A percentile compares a stretch with the other conserved stretches of the same genome.
phyloP scores from a whole-genome alignment of 108 stramenopile genomes.

The Asterionellopsis glacialis region DNA sequence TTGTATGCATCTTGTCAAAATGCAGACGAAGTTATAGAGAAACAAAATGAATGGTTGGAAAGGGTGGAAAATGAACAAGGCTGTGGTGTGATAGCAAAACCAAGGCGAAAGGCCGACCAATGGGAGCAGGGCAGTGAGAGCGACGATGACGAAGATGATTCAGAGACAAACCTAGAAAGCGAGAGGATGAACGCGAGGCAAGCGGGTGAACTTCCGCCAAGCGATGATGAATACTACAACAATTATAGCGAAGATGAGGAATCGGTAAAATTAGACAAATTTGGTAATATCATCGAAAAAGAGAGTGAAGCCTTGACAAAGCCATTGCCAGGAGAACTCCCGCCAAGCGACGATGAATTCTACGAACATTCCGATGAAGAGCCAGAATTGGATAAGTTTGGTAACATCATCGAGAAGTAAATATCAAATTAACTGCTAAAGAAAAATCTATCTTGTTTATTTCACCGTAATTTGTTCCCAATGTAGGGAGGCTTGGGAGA shows the following conservation, averaged over 20 bases:
- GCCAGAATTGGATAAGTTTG: constrained; percentile 57
- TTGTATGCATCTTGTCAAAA: constrained; percentile 68
- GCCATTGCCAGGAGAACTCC: constrained; percentile 27
- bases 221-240: constrained; percentile 41
- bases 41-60: constrained; percentile 84
- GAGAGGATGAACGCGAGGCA: constrained; percentile 8
- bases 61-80: constrained; percentile 43
- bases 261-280: constrained; percentile 43
- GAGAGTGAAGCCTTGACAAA: neutral
- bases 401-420: constrained; percentile 37
- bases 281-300: constrained; percentile 24
- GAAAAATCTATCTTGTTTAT: too few species aligned
- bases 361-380: constrained; percentile 39
- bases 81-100: constrained; percentile 1
- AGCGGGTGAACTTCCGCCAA: constrained; percentile 32
- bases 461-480: too few species aligned
- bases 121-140: constrained; percentile 19
- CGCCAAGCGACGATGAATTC: constrained; percentile 48
- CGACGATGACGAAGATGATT: constrained; percentile 20
- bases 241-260: constrained; percentile 30
- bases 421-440: too few species aligned
- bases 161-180: neutral
- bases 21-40: constrained; percentile 73
- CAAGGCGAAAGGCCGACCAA: constrained; percentile 24
- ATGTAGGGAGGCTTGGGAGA: too few species aligned